These are phyloP conservation scores for Kwoniella mangroviensis DNA, from an alignment of 768 basidiomycete genomes.

Conservation along the genomic window DNA sequence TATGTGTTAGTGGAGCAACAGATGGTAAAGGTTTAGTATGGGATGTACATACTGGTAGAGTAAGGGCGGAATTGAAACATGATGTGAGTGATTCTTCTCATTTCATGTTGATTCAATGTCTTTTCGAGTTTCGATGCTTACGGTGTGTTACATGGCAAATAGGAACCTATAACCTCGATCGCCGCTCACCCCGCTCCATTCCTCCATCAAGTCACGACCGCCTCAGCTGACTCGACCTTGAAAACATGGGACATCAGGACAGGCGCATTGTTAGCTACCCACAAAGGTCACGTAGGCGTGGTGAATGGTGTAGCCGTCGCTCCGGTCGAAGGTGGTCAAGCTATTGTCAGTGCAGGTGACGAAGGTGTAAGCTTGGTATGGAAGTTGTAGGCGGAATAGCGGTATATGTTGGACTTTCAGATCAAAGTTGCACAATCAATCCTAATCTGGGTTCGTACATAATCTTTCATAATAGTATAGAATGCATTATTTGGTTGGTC, in stretches of 20 bases:
- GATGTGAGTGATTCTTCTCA: slow-evolving; percentile 63
- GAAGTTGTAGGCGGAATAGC: slow-evolving; percentile 47
- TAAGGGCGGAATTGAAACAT: slow-evolving; percentile 81
- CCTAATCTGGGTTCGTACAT: no score
- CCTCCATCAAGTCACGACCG: slow-evolving; percentile 77
- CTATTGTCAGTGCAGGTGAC: slow-evolving; percentile 86
- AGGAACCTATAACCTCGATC: slow-evolving; percentile 88
- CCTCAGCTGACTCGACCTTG: slow-evolving; percentile 81
- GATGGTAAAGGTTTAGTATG: slow-evolving; percentile 94
- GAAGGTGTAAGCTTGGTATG: slow-evolving; percentile 85
- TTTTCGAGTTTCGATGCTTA: no score
- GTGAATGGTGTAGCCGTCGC: slow-evolving; percentile 78
- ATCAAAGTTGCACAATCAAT: background rate
- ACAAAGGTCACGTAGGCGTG: slow-evolving; percentile 79
- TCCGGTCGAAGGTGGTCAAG: slow-evolving; percentile 57
- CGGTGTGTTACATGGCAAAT: background rate
- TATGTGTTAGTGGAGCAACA: slow-evolving; percentile 83
- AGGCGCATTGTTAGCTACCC: slow-evolving; percentile 74
- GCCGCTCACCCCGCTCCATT: slow-evolving; percentile 75
- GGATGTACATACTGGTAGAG: slow-evolving; percentile 85
- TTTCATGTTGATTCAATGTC: no score
- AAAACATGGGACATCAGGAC: slow-evolving; percentile 92
- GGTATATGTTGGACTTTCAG: no score
- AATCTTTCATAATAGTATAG: no score
- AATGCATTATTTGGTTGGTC: no score